A percentile compares a stretch with the other conserved stretches of the same genome.
Evolutionary conservation across 208 protist genomes (phyloP).

Genomic region (Acanthamoeba sp.): DNA sequence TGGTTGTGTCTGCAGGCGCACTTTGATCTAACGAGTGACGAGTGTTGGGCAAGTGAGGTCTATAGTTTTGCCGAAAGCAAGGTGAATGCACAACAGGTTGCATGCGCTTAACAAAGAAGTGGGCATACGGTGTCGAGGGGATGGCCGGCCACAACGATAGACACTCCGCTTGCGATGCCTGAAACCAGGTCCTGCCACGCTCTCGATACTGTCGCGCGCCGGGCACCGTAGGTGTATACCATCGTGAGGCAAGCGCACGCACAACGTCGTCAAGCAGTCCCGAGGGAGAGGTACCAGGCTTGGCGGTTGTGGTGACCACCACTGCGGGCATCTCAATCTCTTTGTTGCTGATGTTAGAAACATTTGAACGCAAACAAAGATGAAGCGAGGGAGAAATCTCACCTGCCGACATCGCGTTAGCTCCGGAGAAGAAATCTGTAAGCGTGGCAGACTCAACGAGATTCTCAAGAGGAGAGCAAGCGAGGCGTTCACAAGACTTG

Average conservation of each 20-base stretch:
- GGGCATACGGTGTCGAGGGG: conserved; percentile 58
- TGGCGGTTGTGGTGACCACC: background rate
- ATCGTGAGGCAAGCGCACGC: background rate
- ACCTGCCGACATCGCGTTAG: no score
- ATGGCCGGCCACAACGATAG: conserved; percentile 50
- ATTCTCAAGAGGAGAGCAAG: no score
- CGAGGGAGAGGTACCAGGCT: background rate
- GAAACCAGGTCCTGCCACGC: conserved; percentile 53
- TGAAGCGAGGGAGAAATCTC: no score
- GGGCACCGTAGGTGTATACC: background rate
- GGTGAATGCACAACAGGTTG: background rate
- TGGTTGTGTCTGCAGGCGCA: conserved; percentile 42
- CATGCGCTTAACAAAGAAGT: background rate
- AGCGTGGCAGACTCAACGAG: no score
- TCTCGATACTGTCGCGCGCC: background rate
- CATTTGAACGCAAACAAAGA: no score
- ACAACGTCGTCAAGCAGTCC: background rate
- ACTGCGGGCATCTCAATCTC: conserved; percentile 6
- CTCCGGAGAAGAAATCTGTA: no score
- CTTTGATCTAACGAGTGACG: conserved; percentile 10
- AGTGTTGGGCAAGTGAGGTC: no score
- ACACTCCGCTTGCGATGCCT: conserved; percentile 31
- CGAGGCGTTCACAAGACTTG: no score
- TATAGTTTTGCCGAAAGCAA: no score
- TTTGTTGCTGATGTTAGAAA: background rate